These are phyloP conservation scores for Leptoxyphium fumago DNA, from an alignment of 2,329 filamentous ascomycete species.

Conservation along the genomic window DNA sequence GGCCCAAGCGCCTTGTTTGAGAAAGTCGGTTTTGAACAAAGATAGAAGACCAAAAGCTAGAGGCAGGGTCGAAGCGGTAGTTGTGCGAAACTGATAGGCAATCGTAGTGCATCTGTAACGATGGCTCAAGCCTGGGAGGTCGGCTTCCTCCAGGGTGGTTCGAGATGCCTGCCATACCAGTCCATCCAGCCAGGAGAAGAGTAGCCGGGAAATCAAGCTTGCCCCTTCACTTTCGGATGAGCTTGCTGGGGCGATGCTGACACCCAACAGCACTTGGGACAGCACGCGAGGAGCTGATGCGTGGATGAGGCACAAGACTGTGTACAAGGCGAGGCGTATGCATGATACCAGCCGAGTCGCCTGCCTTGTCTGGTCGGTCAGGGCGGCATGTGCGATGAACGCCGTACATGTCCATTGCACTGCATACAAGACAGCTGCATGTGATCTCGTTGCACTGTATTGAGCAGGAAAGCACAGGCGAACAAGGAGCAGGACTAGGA, in stretches of 20 bases:
- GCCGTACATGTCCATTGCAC: slow-evolving; percentile 62
- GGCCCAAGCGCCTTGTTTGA: slow-evolving; percentile 65
- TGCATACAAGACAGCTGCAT: slow-evolving; percentile 68
- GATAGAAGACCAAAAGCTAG: slow-evolving; percentile 63
- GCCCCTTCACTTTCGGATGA: slow-evolving; percentile 76
- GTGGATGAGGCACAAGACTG: slow-evolving; percentile 61
- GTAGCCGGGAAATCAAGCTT: slow-evolving; percentile 69
- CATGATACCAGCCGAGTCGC: slow-evolving; percentile 32
- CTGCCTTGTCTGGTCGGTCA: slow-evolving; percentile 49
- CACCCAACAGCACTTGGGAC: slow-evolving; percentile 70
- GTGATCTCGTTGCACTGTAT: slow-evolving; percentile 52
- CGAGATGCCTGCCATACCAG: slow-evolving; percentile 78
- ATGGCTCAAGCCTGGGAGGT: slow-evolving; percentile 77
- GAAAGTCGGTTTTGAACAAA: slow-evolving; percentile 61
- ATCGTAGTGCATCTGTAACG: slow-evolving; percentile 71
- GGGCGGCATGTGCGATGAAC: slow-evolving; percentile 63
- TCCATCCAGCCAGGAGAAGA: slow-evolving; percentile 74
- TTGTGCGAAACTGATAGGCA: slow-evolving; percentile 28
- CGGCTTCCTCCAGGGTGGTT: slow-evolving; percentile 59
- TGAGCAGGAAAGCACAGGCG: not conserved
- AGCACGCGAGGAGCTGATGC: slow-evolving; percentile 71
- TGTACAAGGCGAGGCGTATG: slow-evolving; percentile 48
- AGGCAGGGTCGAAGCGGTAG: slow-evolving; percentile 16
- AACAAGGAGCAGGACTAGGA: not conserved
- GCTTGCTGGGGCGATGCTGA: slow-evolving; percentile 72